These are phyloP conservation scores for Pseudocercospora crystallina DNA, from an alignment of 2,329 filamentous ascomycete species.

Conservation along the genomic window DNA sequence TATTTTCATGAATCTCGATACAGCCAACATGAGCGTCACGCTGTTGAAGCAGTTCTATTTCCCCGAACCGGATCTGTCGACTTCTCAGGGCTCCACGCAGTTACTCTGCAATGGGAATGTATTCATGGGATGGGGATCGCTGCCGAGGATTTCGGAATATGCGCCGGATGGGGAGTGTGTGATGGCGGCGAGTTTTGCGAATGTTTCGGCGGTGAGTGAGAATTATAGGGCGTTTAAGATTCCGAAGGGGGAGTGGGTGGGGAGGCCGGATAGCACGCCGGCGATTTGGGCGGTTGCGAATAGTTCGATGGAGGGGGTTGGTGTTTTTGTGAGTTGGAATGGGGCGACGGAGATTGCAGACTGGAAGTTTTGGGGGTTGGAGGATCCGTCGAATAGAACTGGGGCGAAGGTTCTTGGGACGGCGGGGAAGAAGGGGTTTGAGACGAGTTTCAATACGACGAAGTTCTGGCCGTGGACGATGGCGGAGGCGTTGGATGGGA, in stretches of 20 bases:
- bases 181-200: slow-evolving; percentile 49
- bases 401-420: slow-evolving; percentile 6
- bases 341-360: slow-evolving; percentile 38
- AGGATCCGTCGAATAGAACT: slow-evolving; percentile 12
- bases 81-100: slow-evolving; percentile 53
- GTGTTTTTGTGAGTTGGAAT: slow-evolving; percentile 35
- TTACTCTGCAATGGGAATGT: slow-evolving; percentile 52
- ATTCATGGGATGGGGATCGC: slow-evolving; percentile 55
- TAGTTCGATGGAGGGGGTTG: slow-evolving; percentile 24
- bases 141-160: slow-evolving; percentile 39
- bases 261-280: slow-evolving; percentile 46
- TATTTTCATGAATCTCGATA: too few species aligned
- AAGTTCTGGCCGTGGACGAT: slow-evolving; percentile 1
- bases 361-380: slow-evolving; percentile 30
- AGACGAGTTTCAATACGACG: slow-evolving; percentile 1
- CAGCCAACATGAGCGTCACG: too few species aligned
- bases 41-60: too few species aligned
- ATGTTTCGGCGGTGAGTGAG: slow-evolving; percentile 24
- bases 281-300: slow-evolving; percentile 35
- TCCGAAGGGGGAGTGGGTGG: slow-evolving; percentile 24
- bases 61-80: slow-evolving; percentile 30
- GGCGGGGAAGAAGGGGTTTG: slow-evolving; percentile 2
- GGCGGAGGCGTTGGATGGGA: slow-evolving; percentile 4
- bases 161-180: slow-evolving; percentile 46
- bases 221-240: slow-evolving; percentile 55